Percentiles rank a stretch among this genome's conserved stretches.
Conservation (phyloP, 164 flowering plant genomes). For the Taxillus chinensis region DNA sequence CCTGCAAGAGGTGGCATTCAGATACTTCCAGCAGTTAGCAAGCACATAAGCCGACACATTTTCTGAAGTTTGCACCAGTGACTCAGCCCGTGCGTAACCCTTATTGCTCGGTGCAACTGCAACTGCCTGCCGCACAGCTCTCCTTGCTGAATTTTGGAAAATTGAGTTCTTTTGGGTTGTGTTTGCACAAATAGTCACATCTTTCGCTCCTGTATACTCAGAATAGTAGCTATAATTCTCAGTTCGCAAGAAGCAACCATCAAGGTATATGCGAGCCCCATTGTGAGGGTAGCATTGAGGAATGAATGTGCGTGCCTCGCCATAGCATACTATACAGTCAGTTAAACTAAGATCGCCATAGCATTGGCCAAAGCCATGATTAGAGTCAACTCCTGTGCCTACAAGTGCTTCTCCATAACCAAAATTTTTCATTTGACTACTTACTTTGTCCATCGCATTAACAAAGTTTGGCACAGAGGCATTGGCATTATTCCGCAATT, state of each 20-base stretch:
- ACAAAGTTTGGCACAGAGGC: conserved; percentile 59
- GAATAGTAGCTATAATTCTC: conserved; percentile 57
- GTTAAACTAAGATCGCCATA: conserved; percentile 70
- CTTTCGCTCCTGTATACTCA: conserved; percentile 50
- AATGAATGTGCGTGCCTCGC: conserved; percentile 59
- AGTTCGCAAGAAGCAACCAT: conserved; percentile 74
- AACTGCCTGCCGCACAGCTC: conserved; percentile 39
- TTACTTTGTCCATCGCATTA: conserved; percentile 61
- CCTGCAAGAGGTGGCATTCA: conserved; percentile 46
- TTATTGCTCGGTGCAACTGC: conserved; percentile 31
- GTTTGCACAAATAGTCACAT: conserved; percentile 52
- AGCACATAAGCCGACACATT: conserved; percentile 62
- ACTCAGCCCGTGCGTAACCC: conserved; percentile 37
- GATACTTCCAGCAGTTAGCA: conserved; percentile 72
- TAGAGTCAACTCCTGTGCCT: conserved; percentile 49
- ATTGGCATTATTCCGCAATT: conserved; percentile 44
- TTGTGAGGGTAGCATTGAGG: conserved; percentile 62
- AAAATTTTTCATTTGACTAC: conserved; percentile 36
- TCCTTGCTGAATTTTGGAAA: conserved; percentile 36
- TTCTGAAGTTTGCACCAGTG: conserved; percentile 21
- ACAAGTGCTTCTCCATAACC: conserved; percentile 47
- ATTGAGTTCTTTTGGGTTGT: conserved; percentile 19
- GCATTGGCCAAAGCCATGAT: conserved; percentile 74
- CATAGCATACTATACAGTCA: conserved; percentile 64
- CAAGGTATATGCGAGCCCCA: conserved; percentile 55